Evolutionary conservation across 2,329 filamentous ascomycete species (phyloP).

Genomic region (Chaetomiaceae sp.): DNA sequence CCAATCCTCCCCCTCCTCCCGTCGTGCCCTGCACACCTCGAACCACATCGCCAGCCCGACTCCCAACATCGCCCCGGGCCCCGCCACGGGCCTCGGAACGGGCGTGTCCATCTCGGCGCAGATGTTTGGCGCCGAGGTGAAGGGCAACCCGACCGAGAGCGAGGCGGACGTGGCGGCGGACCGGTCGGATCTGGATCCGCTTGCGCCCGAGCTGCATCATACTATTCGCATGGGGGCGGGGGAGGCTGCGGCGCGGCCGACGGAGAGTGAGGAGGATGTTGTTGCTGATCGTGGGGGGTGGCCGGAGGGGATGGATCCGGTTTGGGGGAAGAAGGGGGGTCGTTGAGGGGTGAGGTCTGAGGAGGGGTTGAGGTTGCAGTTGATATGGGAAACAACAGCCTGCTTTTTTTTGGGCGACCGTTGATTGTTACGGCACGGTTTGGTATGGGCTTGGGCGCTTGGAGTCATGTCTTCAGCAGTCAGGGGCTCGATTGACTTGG

Average conservation of each 20-base stretch:
- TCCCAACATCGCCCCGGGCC: background rate
- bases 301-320: constrained; percentile 11
- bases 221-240: constrained; percentile 20
- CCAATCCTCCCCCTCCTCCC: constrained; percentile 1
- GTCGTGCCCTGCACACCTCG: background rate
- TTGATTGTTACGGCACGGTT: no score
- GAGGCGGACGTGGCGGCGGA: constrained; percentile 27
- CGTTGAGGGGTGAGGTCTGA: background rate
- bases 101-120: constrained; percentile 10
- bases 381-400: no score
- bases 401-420: no score
- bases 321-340: background rate
- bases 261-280: constrained; percentile 24
- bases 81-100: constrained; percentile 8
- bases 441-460: no score
- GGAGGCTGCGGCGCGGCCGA: constrained; percentile 17
- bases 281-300: constrained; percentile 2
- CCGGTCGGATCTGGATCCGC: constrained; percentile 23
- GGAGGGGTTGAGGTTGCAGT: background rate
- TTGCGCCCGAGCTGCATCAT: constrained; percentile 21
- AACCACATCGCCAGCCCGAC: background rate
- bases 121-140: constrained; percentile 22
- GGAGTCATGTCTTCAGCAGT: no score
- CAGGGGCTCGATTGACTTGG: no score
- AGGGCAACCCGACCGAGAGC: constrained; percentile 26